phyloP scores from a whole-genome alignment of 2,329 filamentous ascomycete species.

The Leptosphaerulina australis region DNA sequence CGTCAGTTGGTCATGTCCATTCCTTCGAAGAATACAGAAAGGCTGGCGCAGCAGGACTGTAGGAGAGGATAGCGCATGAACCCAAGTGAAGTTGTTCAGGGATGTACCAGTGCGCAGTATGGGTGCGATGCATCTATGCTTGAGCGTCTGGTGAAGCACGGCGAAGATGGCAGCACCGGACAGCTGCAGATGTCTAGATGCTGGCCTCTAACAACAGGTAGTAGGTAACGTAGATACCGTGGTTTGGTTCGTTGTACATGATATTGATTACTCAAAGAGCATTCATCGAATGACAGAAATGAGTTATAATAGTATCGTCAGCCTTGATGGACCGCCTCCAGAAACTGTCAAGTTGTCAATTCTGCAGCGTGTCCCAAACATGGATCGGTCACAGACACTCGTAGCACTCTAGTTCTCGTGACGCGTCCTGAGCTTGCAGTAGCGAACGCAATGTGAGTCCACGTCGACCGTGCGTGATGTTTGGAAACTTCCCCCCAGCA shows the following conservation, averaged over 20 bases:
- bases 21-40: conserved; percentile 57
- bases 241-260: conserved; percentile 12
- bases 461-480: neutral
- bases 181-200: conserved; percentile 3
- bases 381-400: neutral
- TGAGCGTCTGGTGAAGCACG: neutral
- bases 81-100: neutral
- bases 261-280: conserved; percentile 1
- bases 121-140: neutral
- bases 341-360: neutral
- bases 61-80: neutral
- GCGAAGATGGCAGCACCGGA: neutral
- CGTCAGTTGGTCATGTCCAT: conserved; percentile 32
- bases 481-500: neutral
- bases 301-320: neutral
- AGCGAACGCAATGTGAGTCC: neutral
- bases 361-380: neutral
- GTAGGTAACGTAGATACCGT: neutral
- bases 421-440: neutral
- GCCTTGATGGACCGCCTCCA: neutral
- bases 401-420: no score
- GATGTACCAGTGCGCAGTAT: neutral
- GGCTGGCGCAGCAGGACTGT: conserved; percentile 43
- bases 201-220: neutral
- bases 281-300: conserved; percentile 2